Percentiles rank a stretch among this genome's conserved stretches.
Evolutionary conservation across 495 filamentous ascomycete genomes (phyloP).

Genomic region (Xylaria flabelliformis): DNA sequence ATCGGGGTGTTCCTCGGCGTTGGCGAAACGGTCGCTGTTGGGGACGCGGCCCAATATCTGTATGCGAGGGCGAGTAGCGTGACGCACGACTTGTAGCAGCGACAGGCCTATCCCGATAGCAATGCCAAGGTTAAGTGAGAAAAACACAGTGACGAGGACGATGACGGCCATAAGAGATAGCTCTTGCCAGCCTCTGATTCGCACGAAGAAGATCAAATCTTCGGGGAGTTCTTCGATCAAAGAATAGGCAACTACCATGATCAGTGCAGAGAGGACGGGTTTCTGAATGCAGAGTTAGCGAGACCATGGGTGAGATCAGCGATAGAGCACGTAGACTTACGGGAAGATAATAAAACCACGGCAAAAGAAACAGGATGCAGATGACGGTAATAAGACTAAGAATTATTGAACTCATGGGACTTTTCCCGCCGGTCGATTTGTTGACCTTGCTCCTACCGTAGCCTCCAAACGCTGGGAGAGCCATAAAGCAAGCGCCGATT

Average conservation of each 20-base stretch:
- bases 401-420: conserved; percentile 88
- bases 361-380: conserved; percentile 79
- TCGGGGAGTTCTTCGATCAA: conserved; percentile 94
- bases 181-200: conserved; percentile 83
- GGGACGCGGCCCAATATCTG: conserved; percentile 94
- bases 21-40: conserved; percentile 83
- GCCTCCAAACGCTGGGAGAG: conserved; percentile 91
- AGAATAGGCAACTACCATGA: conserved; percentile 92
- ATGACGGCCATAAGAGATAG: conserved; percentile 87
- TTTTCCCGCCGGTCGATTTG: conserved; percentile 85
- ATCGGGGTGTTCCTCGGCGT: conserved; percentile 80
- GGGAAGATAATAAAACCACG: conserved; percentile 93
- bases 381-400: conserved; percentile 81
- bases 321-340: conserved; percentile 55
- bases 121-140: conserved; percentile 83
- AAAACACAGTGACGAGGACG: conserved; percentile 91
- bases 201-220: conserved; percentile 88
- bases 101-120: conserved; percentile 88
- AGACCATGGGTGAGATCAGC: conserved; percentile 25
- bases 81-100: conserved; percentile 85
- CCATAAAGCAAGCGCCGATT: conserved; percentile 87
- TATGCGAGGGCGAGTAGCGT: conserved; percentile 89
- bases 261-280: conserved; percentile 92
- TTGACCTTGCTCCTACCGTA: conserved; percentile 98
- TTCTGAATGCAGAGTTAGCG: conserved; percentile 62